Conservation (phyloP, 768 basidiomycete species). For the Roridomyces roridus region DNA sequence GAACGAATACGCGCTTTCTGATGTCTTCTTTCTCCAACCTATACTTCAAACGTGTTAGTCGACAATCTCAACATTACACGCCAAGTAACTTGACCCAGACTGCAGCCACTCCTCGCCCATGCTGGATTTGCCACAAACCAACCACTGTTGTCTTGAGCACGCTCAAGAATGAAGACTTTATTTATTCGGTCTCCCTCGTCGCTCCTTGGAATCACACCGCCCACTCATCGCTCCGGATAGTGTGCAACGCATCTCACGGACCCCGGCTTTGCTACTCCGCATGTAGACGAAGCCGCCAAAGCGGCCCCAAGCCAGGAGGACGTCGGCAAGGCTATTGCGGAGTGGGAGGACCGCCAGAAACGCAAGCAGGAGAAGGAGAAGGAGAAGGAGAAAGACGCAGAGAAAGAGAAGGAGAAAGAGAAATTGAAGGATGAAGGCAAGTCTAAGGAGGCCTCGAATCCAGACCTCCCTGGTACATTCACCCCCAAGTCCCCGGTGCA, state of each 20-base stretch:
- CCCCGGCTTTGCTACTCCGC: conserved; percentile 69
- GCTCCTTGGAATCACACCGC: too few relatives aligned
- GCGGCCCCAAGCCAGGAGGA: conserved; percentile 66
- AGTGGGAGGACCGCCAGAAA: conserved; percentile 80
- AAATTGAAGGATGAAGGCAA: conserved; percentile 26
- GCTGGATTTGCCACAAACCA: conserved; percentile 80
- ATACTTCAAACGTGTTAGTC: conserved; percentile 87
- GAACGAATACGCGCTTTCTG: conserved; percentile 17
- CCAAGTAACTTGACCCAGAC: conserved; percentile 51
- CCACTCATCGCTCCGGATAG: too few relatives aligned
- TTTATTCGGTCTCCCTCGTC: conserved; percentile 57
- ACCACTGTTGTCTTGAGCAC: conserved; percentile 88
- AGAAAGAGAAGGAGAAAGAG: conserved; percentile 46
- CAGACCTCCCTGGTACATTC: conserved; percentile 35
- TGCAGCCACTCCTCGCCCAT: conserved; percentile 78
- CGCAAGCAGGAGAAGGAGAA: conserved; percentile 60
- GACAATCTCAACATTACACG: background rate
- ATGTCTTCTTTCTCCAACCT: conserved; percentile 69
- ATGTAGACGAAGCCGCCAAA: conserved; percentile 42
- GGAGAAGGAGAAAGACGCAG: conserved; percentile 47
- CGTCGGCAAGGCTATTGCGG: conserved; percentile 76
- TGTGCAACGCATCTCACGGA: conserved; percentile 86
- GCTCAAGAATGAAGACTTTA: conserved; percentile 79
- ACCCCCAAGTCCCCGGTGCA: conserved; percentile 37
- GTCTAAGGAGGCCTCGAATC: conserved; percentile 36